A percentile compares a stretch with the other conserved stretches of the same genome.
These are phyloP conservation scores for Lunularia cruciata DNA, from an alignment of 225 moss, liverwort and hornwort genomes.

Conservation along the genomic window DNA sequence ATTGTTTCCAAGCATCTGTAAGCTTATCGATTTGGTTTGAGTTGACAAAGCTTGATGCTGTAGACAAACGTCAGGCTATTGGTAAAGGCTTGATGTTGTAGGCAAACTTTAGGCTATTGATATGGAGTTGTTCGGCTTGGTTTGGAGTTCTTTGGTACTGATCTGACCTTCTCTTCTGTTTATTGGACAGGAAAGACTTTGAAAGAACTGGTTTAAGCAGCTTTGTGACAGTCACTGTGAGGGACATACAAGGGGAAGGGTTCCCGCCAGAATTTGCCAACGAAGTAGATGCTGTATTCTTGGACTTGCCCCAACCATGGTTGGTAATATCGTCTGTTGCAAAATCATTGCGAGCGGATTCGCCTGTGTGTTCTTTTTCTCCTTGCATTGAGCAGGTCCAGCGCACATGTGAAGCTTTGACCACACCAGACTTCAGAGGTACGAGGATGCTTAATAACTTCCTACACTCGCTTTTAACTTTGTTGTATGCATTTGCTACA, in stretches of 20 bases:
- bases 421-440: conserved; percentile 49
- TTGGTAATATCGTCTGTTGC: conserved; percentile 78
- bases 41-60: too few relatives aligned
- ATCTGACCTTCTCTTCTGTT: not conserved
- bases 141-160: not conserved
- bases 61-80: too few relatives aligned
- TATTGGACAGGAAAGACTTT: conserved; percentile 73
- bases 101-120: too few relatives aligned
- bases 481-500: too few relatives aligned
- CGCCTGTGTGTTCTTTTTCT: conserved; percentile 86
- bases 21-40: too few relatives aligned
- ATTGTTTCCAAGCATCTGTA: too few relatives aligned
- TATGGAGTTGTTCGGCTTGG: too few relatives aligned
- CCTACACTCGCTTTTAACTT: too few relatives aligned
- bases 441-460: not conserved
- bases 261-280: conserved; percentile 71
- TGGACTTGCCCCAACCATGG: conserved; percentile 97
- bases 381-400: conserved; percentile 99
- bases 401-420: conserved; percentile 72
- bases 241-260: conserved; percentile 88
- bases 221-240: conserved; percentile 71
- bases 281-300: conserved; percentile 77
- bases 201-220: conserved; percentile 56
- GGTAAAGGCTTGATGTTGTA: too few relatives aligned
- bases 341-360: conserved; percentile 61